Conservation (phyloP, 495 filamentous ascomycete genomes). For the Talaromyces wortmannii region DNA sequence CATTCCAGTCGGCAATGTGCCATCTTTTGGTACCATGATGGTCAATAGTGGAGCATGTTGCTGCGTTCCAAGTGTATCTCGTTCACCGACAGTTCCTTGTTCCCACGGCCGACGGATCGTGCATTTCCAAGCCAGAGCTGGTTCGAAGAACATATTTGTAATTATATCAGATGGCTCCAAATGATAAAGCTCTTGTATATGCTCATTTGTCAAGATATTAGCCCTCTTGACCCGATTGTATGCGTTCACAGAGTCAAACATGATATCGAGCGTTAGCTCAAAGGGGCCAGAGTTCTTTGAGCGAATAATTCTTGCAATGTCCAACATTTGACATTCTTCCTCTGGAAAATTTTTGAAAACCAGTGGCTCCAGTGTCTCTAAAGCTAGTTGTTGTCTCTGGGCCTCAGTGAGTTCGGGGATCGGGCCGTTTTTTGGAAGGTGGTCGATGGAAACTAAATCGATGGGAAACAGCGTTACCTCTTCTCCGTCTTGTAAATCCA, state of each 20-base stretch:
- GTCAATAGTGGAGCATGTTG: conserved; percentile 6
- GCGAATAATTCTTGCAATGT: conserved; percentile 36
- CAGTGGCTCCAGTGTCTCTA: not conserved
- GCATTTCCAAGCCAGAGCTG: conserved; percentile 32
- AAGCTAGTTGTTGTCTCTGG: not conserved
- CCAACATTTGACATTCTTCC: conserved; percentile 8
- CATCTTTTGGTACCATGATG: conserved; percentile 3
- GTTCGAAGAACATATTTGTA: conserved; percentile 34
- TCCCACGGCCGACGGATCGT: conserved; percentile 24
- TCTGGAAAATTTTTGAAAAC: not conserved
- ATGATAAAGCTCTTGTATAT: conserved; percentile 23
- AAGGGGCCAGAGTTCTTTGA: conserved; percentile 46
- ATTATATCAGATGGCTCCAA: conserved; percentile 26
- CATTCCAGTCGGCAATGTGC: not conserved
- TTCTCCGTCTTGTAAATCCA: conserved; percentile 26
- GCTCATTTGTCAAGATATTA: conserved; percentile 17
- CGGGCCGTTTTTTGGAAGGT: not conserved
- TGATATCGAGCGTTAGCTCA: conserved; percentile 44
- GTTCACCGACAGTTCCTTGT: conserved; percentile 5
- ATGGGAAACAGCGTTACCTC: conserved; percentile 10
- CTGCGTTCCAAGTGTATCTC: conserved; percentile 7
- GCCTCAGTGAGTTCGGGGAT: not conserved
- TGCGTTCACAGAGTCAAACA: conserved; percentile 27
- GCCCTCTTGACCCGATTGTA: conserved; percentile 27
- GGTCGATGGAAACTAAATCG: not conserved